A percentile compares a stretch with the other conserved stretches of the same genome.
Evolutionary conservation across 306 rosid species (phyloP).

Genomic region (Erythrophleum fordii): DNA sequence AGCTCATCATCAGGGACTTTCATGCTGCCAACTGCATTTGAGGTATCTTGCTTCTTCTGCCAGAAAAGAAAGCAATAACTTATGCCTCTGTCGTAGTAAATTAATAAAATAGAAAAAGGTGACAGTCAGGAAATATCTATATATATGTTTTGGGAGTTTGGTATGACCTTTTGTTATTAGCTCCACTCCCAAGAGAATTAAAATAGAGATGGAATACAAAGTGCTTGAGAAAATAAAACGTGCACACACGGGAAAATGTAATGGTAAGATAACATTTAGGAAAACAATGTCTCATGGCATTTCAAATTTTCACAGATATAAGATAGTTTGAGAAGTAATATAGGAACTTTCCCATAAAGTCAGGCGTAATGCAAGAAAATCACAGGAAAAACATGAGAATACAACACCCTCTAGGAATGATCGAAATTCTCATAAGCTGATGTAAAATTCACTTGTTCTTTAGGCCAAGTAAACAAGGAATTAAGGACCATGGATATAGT

Average conservation of each 20-base stretch:
- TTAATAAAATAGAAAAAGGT: background rate
- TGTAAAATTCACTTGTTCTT: conserved; percentile 8
- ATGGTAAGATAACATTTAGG: background rate
- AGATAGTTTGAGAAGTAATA: conserved; percentile 2
- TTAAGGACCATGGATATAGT: background rate
- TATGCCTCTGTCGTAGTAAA: too few relatives aligned
- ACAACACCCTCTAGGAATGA: background rate
- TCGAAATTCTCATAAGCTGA: conserved; percentile 4
- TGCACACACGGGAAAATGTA: background rate
- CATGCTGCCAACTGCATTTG: conserved; percentile 54
- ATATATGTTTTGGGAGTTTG: background rate
- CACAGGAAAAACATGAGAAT: conserved; percentile 11
- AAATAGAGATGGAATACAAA: background rate
- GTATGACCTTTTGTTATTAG: background rate
- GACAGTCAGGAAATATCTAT: background rate
- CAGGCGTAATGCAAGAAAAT: background rate
- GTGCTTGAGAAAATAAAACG: background rate
- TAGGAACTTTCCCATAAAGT: background rate
- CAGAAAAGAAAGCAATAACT: conserved; percentile 30
- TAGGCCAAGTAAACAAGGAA: conserved; percentile 17
- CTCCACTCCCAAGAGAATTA: background rate
- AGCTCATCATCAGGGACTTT: conserved; percentile 83
- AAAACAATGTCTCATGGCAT: background rate
- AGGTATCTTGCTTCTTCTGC: conserved; percentile 69
- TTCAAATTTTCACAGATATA: background rate